phyloP scores from a whole-genome alignment of 352 stramenopile species.

The Phytophthora lateralis region DNA sequence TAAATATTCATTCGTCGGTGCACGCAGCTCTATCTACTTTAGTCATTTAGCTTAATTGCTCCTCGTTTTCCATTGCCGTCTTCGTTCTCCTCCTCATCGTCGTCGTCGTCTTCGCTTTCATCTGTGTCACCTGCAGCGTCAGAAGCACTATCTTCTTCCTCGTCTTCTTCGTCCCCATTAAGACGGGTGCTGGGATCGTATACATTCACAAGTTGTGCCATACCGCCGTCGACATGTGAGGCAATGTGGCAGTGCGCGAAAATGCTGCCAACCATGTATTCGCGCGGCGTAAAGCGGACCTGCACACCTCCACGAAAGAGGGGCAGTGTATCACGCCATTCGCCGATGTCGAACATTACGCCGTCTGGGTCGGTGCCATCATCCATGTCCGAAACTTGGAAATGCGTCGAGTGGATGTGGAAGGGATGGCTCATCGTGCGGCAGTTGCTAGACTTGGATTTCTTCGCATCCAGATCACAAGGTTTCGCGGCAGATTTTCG shows the following conservation, averaged over 20 bases:
- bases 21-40: slow-evolving; percentile 1
- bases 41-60: slow-evolving; percentile 10
- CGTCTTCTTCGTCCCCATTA: slow-evolving; percentile 10
- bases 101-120: slow-evolving; percentile 1
- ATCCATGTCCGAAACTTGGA: slow-evolving; percentile 62
- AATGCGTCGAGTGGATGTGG: slow-evolving; percentile 81
- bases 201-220: slow-evolving; percentile 76
- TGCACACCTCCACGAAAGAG: slow-evolving; percentile 65
- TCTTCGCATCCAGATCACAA: slow-evolving; percentile 43
- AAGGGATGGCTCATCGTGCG: slow-evolving; percentile 82
- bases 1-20: slow-evolving; percentile 30
- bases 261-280: slow-evolving; percentile 70
- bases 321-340: slow-evolving; percentile 82
- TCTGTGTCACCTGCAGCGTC: slow-evolving; percentile 6
- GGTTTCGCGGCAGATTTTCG: slow-evolving; percentile 33
- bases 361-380: slow-evolving; percentile 52
- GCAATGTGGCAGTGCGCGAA: slow-evolving; percentile 82
- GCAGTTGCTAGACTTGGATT: slow-evolving; percentile 41
- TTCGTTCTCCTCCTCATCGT: neutral
- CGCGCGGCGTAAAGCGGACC: slow-evolving; percentile 69
- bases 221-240: slow-evolving; percentile 70
- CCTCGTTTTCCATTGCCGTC: neutral
- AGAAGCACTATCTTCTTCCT: slow-evolving; percentile 3
- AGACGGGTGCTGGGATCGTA: slow-evolving; percentile 15
- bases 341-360: slow-evolving; percentile 60